Evolutionary conservation across 352 stramenopile species (phyloP), one percentile per base, ranked within the genome.

Genomic region (Pythium dissotocum): DNA sequence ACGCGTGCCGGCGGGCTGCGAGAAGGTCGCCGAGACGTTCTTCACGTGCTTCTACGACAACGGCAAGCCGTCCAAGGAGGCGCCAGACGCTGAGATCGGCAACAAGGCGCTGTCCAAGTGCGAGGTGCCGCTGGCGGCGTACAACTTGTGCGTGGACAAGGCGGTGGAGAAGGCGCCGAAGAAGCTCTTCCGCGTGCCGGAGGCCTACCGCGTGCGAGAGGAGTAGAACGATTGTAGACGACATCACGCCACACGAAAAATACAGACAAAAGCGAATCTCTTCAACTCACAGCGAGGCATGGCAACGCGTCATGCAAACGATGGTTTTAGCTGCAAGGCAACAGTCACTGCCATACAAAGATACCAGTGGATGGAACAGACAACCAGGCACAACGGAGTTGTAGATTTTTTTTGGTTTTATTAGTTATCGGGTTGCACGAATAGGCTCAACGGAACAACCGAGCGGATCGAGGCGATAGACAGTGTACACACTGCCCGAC

Each of bases 41-140:
- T 95, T 95, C 66, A 71, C 77, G 55, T 95, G 87, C 67, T 90
- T 95, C 58, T 90, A 95, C 74, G 77, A 86, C 62, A 70, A 95
- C 57, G 87, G 87, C 70, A 95, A 93, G 73, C 83, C 91, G 69
- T 72, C 74, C 2, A 70, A 77, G 58, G 82, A 78, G 49, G 55
- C 77, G 69, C 73, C 69, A 21, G 79, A 90, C 70, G 67, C 84
- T 9, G 80, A 91, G 38, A 76, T 88, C 59, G 87, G 83, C 65
- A 88, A 90, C 71, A 80, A 75, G 33, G 87, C 82, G 54, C 75
- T 95, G 57, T 66, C 68, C 33, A 72, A 59, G 59, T 95, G 87
- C 77, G 80, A 76, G 56, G 64, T 76, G 60, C 73, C 75, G 4
- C 52, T 93, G 55, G 68, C 82, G 51, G 78, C 82, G 13, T 95